Conservation (phyloP, 225 moss, liverwort and hornwort species). For the Pseudisothecium myosuroides region DNA sequence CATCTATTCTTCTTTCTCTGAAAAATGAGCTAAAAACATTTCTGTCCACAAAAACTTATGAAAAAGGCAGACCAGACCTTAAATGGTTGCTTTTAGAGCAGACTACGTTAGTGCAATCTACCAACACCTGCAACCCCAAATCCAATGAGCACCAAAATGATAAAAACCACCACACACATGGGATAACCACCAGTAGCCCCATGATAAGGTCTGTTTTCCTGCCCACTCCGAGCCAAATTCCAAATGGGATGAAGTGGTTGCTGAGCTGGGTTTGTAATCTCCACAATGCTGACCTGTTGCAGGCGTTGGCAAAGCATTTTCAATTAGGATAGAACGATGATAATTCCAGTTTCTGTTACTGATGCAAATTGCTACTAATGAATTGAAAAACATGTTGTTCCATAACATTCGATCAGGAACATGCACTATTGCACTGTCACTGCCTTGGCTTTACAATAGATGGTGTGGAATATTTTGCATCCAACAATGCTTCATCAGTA, state of each 20-base stretch:
- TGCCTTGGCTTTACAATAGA: background rate
- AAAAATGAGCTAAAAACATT: too few relatives aligned
- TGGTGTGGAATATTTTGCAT: background rate
- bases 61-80: too few relatives aligned
- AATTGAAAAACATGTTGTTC: too few relatives aligned
- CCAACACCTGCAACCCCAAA: too few relatives aligned
- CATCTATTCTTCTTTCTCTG: too few relatives aligned
- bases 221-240: rapidly evolving
- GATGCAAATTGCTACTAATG: background rate
- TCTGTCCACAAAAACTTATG: too few relatives aligned
- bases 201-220: rapidly evolving
- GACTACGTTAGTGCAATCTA: too few relatives aligned
- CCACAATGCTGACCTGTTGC: background rate
- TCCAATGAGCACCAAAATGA: background rate
- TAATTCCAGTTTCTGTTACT: background rate
- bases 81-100: too few relatives aligned
- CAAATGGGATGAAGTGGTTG: background rate
- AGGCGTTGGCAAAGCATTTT: background rate
- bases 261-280: too few relatives aligned
- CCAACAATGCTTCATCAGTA: background rate
- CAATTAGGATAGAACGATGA: background rate
- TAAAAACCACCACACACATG: too few relatives aligned
- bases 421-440: background rate
- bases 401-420: background rate
- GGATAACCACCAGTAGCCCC: too few relatives aligned